Conservation (phyloP, 1,284 basidiomycete genomes). For the Heterobasidion irregulare region DNA sequence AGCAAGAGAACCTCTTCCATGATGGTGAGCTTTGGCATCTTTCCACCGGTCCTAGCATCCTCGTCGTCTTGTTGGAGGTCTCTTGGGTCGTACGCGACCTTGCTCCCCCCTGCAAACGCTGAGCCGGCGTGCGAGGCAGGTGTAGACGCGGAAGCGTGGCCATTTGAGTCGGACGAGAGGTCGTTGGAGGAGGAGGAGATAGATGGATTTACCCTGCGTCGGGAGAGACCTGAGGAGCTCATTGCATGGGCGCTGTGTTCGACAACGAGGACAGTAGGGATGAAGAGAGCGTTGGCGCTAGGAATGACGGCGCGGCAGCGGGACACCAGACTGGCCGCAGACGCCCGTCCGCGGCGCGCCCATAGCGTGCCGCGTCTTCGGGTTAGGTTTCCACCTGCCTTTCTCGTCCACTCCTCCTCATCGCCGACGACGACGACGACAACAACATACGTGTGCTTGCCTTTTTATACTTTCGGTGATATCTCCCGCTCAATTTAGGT, state of each 20-base stretch:
- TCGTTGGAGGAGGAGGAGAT: constrained; percentile 24
- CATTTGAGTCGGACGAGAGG: constrained; percentile 22
- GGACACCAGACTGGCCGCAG: no score
- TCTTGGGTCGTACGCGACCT: constrained; percentile 90
- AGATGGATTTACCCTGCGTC: constrained; percentile 33
- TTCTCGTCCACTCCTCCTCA: no score
- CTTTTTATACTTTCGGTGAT: no score
- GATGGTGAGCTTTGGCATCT: constrained; percentile 82
- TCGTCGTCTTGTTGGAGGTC: constrained; percentile 81
- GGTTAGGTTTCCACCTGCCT: no score
- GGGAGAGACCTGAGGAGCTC: constrained; percentile 30
- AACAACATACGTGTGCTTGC: no score
- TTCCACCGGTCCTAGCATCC: constrained; percentile 54
- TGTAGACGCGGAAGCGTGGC: constrained; percentile 11
- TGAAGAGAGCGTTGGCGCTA: background rate
- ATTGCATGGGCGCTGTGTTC: constrained; percentile 1
- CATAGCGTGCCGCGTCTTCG: no score
- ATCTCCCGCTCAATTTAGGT: no score
- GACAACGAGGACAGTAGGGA: background rate
- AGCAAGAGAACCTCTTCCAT: constrained; percentile 96
- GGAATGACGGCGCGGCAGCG: no score
- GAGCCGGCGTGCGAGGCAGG: constrained; percentile 52
- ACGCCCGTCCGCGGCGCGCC: no score
- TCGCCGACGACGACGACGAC: no score
- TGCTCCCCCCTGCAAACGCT: constrained; percentile 75